Evolutionary conservation across 2,329 filamentous ascomycete species (phyloP).

Genomic region (Claviceps fusiformis): DNA sequence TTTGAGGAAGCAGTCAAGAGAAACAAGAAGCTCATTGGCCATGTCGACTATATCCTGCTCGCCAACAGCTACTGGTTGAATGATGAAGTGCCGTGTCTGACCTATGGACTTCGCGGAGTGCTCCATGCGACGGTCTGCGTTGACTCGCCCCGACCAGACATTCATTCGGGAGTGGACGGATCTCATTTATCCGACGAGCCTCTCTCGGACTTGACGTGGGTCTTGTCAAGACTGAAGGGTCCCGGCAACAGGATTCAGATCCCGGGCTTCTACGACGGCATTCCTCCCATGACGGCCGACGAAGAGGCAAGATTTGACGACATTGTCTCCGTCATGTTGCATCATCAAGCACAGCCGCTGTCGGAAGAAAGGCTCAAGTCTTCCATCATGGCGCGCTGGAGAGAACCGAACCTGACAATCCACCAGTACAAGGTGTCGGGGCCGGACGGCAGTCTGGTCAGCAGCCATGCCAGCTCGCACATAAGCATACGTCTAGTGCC

Average conservation of each 20-base stretch:
- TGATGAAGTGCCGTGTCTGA: slow-evolving; percentile 87
- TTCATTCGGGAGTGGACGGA: slow-evolving; percentile 94
- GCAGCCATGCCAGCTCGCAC: slow-evolving; percentile 73
- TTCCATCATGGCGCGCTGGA: slow-evolving; percentile 86
- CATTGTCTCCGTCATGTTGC: slow-evolving; percentile 64
- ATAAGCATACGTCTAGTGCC: slow-evolving; percentile 87
- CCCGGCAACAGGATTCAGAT: slow-evolving; percentile 69
- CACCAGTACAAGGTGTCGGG: slow-evolving; percentile 89
- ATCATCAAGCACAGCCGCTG: slow-evolving; percentile 48
- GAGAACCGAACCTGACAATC: slow-evolving; percentile 86
- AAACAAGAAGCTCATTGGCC: slow-evolving; percentile 73
- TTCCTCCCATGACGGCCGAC: slow-evolving; percentile 58
- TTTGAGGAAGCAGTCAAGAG: slow-evolving; percentile 72
- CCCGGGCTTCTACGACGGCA: slow-evolving; percentile 76
- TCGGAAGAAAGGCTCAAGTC: slow-evolving; percentile 59
- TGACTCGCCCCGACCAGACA: slow-evolving; percentile 72
- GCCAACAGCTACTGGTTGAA: slow-evolving; percentile 99
- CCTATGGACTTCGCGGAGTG: slow-evolving; percentile 85
- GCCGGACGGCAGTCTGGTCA: slow-evolving; percentile 83
- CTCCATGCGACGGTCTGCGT: slow-evolving; percentile 86
- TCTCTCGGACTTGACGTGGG: slow-evolving; percentile 74
- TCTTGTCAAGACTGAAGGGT: slow-evolving; percentile 73
- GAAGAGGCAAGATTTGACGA: slow-evolving; percentile 75
- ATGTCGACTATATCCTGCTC: slow-evolving; percentile 85
- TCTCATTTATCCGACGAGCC: slow-evolving; percentile 83